Evolutionary conservation across 129 eudicot species (phyloP), one percentile per base, ranked within the genome.

Genomic region (Chrysanthemum makinoi): DNA sequence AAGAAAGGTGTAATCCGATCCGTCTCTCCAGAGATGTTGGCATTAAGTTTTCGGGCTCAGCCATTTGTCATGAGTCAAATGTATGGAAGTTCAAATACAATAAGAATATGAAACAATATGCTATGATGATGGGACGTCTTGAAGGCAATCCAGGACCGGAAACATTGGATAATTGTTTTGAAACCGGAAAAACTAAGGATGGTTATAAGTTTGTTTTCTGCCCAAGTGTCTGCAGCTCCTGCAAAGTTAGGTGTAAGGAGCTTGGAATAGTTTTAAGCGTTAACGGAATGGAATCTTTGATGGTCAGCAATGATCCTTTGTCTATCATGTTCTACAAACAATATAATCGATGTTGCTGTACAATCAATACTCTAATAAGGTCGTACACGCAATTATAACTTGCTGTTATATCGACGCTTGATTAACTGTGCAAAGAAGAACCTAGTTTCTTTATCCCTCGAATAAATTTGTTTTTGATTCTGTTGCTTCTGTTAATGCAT

Each of bases 191-290:
- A 75, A 59, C 66, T 30, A 30, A 35, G 44, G 44, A 61, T 13
- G 79, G 75, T 65, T 83, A 83, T 35, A 74, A 79, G 44, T 75
- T 79, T 0, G 72, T 70, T 20, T 75, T 20, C 19, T 82, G 86
- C 46, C 86, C 83, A 0, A 75, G 68, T 2, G 83, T 79, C 0
- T 75, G 81, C 20, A 71, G 62, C 24, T 49, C 6, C 33, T 78
- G 81, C 66, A 79, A 79, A 67, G 81, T 79, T 15, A 30, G 70
- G 28, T 83, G 83, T 28, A 59, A 55, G 47, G 83, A 83, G 46
- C 17, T 83, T 7, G 83, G 83, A 4, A 66, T 72, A 11, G 52
- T 22, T 65, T 9, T 43, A 24, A 67, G 70, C 14, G 60, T 11
- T 10, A 26, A 54, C 13, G 79, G 80, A 8, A 16, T 17, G 35